Evolutionary conservation across 2,329 filamentous ascomycete genomes (phyloP).

Genomic region (Venturia pyrina): DNA sequence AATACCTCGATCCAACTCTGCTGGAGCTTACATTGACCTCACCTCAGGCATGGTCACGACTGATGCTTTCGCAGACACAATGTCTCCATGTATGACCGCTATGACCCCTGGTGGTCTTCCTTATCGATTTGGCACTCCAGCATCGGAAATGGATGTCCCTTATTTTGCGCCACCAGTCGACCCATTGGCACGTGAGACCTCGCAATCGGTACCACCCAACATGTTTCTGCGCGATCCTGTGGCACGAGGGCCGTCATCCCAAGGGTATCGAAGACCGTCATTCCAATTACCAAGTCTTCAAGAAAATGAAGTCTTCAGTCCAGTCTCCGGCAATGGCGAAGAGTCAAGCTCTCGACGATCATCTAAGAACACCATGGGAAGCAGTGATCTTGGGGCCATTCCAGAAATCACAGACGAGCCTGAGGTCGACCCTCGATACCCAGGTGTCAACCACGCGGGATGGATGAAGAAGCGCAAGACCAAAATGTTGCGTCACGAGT

Average conservation of each 20-base stretch:
- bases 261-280: slow-evolving; percentile 50
- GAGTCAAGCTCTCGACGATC: slow-evolving; percentile 5
- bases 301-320: slow-evolving; percentile 41
- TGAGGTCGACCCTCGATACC: slow-evolving; percentile 18
- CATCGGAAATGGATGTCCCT: slow-evolving; percentile 84
- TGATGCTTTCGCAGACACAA: slow-evolving; percentile 27
- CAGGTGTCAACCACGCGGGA: slow-evolving; percentile 61
- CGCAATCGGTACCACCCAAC: slow-evolving; percentile 86
- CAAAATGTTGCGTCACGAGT: slow-evolving; percentile 80
- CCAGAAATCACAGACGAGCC: slow-evolving; percentile 27
- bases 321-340: slow-evolving; percentile 2
- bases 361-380: slow-evolving; percentile 13
- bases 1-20: slow-evolving; percentile 37
- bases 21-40: slow-evolving; percentile 27
- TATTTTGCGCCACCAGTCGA: slow-evolving; percentile 62
- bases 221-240: slow-evolving; percentile 63
- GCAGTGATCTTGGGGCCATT: slow-evolving; percentile 18
- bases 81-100: slow-evolving; percentile 29
- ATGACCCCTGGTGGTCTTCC: slow-evolving; percentile 25
- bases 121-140: slow-evolving; percentile 75
- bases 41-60: slow-evolving; percentile 23
- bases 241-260: slow-evolving; percentile 27
- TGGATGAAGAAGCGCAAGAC: slow-evolving; percentile 94
- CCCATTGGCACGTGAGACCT: slow-evolving; percentile 66
- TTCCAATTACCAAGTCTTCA: slow-evolving; percentile 61